Evolutionary conservation across 345 rosid genomes (phyloP), one percentile per base, ranked within the genome.

Genomic region (Eucalyptus erythrocorys): DNA sequence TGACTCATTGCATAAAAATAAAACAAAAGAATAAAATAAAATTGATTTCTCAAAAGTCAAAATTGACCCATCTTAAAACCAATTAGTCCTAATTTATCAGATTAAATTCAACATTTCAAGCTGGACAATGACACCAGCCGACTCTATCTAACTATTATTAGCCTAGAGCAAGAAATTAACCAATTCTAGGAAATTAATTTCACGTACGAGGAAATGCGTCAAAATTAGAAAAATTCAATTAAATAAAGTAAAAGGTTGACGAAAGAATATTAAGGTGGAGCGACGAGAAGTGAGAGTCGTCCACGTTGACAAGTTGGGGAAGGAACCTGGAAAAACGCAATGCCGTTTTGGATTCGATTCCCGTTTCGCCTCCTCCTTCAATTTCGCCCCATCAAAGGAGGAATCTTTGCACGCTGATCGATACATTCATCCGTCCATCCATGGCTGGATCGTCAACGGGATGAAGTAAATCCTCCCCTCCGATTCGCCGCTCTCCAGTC

Each of bases 1-100:
- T 0, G 27, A 24, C 30, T 55, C 13, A 10, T 0, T 55, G 1
- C 30, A 55, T 10, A 55, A 55, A 55, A 22, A 10, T 3, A 24
- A 22, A 55, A 9, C 1, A 21, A 53, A 53, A 4, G 1, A 7
- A 15, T 16, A 50, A 15, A 53, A 8, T 24, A 4, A 55, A 10
- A 0, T 0, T 24, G 3, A 24, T 8, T 10, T 55, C 2, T 24
- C 0, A 24, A 2, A 24, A 55, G 61, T 55, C 30, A 0, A 10
- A 55, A 55, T 55, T 55, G 1, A 55, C 13, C 13, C 6, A 24
- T 24, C 6, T 4, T 55, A 0, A 1, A 55, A 10, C 1, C 6
- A 55, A 55, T 55, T 2, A 2, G 0, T 26, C 13, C 1, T 55
- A 55, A 24, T 55, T 55, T 55, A 24, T 55, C 13, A 55, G 30